Percentiles rank a stretch among this genome's conserved stretches.
Evolutionary conservation across 176 grass and related monocot genomes (phyloP).

Genomic region (Aegilops umbellulata): DNA sequence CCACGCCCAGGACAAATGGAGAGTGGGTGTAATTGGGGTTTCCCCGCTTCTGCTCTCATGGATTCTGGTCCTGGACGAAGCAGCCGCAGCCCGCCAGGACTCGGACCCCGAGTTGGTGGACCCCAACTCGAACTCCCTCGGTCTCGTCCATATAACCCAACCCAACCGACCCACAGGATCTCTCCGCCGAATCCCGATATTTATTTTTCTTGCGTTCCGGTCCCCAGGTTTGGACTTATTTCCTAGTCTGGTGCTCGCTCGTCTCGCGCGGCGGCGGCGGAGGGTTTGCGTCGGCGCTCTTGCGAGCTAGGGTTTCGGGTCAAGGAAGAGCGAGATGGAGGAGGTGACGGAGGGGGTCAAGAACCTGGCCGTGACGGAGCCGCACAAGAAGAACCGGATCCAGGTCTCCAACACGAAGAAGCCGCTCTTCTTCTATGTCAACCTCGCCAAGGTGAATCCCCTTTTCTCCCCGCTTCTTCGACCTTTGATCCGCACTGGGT

Average conservation of each 20-base stretch:
- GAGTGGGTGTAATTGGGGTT: too few species aligned
- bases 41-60: too few species aligned
- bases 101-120: not conserved
- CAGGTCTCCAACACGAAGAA: slow-evolving; percentile 95
- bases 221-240: not conserved
- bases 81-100: not conserved
- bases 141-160: slow-evolving; percentile 27
- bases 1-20: too few species aligned
- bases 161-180: slow-evolving; percentile 1
- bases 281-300: not conserved
- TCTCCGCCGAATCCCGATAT: not conserved
- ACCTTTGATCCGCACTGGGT: not conserved
- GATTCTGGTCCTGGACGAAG: too few species aligned
- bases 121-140: not conserved
- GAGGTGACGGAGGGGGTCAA: slow-evolving; percentile 79
- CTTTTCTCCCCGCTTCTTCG: not conserved
- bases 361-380: slow-evolving; percentile 64
- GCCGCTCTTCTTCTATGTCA: slow-evolving; percentile 23
- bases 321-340: slow-evolving; percentile 47
- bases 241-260: not conserved
- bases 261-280: not conserved
- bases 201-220: not conserved
- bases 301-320: slow-evolving; percentile 36
- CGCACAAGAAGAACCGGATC: slow-evolving; percentile 86
- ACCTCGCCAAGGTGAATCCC: slow-evolving; percentile 74